Evolutionary conservation across 768 basidiomycete genomes (phyloP), one percentile per base, ranked within the genome.

Genomic region (Trametes cubensis): DNA sequence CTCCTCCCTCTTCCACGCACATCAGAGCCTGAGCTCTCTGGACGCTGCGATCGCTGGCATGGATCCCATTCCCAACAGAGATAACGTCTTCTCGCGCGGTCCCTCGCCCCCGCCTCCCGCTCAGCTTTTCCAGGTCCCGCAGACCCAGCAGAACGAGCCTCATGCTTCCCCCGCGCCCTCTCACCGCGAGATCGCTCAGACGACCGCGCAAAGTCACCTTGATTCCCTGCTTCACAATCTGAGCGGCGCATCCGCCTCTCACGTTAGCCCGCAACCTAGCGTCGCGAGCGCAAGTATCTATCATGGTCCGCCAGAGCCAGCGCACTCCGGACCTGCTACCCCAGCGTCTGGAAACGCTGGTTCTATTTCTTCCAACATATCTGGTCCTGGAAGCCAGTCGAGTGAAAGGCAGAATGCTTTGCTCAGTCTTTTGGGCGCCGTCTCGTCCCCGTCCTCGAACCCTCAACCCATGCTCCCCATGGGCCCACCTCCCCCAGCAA

Each of bases 381-480:
- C 74, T 61, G 71, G 76, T 45, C 69, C 71, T 40, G 66, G 46
- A 60, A 63, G 76, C 79, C 66, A 72, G 26, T 74, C 83, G 56
- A 75, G 83, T 0, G 90, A 93, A 57, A 81, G 87, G 61, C 90
- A 93, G 76, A 90, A 82, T 69, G 88, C 90, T 0, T 78, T 94
- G 51, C 79, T 93, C 46, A 87, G 87, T 61, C 79, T 92, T 30
- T 80, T 92, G 20, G 81, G 87, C 62, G 77, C 83, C 49, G 78
- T 78, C 28, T 76, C 82, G 1, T 72, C 78, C 6, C 70, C 83
- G 6, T 59, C 74, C 70, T 57, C 71, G 62, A 60, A 72, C 68
- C 41, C 69, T 54, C 66, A 66, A 42, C 63, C 61, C 56, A 66
- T 66, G 56, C 69, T 41, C 51, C 53, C 63, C 58, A 68, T 63